These are phyloP conservation scores for Blepharisma undulans DNA, from an alignment of 169 alveolate genomes.

Conservation along the genomic window DNA sequence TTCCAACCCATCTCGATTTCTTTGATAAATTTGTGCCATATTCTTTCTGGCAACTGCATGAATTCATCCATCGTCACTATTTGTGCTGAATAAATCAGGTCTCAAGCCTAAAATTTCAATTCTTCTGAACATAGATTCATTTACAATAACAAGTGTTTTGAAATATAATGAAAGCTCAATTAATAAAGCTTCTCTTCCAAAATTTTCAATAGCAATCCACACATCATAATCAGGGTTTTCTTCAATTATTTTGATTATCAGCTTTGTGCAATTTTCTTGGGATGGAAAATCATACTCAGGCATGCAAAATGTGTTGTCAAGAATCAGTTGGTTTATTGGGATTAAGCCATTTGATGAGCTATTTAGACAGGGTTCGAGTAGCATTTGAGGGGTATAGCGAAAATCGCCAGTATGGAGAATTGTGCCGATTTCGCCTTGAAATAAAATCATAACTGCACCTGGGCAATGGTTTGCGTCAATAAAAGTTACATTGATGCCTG, in stretches of 20 bases:
- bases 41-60: slow-evolving; percentile 38
- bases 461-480: slow-evolving; percentile 78
- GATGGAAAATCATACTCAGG: slow-evolving; percentile 70
- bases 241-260: slow-evolving; percentile 51
- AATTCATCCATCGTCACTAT: slow-evolving; percentile 59
- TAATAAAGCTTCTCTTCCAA: slow-evolving; percentile 75
- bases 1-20: slow-evolving; percentile 37
- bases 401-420: slow-evolving; percentile 81
- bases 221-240: slow-evolving; percentile 55
- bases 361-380: slow-evolving; percentile 50
- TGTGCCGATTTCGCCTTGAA: slow-evolving; percentile 77
- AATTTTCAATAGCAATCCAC: slow-evolving; percentile 54
- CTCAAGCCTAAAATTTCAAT: slow-evolving; percentile 43
- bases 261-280: slow-evolving; percentile 53
- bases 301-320: slow-evolving; percentile 79
- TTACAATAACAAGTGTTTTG: slow-evolving; percentile 67
- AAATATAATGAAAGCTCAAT: slow-evolving; percentile 59
- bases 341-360: slow-evolving; percentile 45
- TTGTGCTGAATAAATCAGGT: slow-evolving; percentile 67
- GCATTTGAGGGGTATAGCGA: slow-evolving; percentile 59
- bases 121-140: slow-evolving; percentile 57
- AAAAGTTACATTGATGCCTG: slow-evolving; percentile 45
- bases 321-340: slow-evolving; percentile 62
- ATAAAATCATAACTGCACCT: slow-evolving; percentile 75
- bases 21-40: slow-evolving; percentile 39